Evolutionary conservation across 2,329 filamentous ascomycete genomes (phyloP).

Genomic region (Bipolaris bicolor): DNA sequence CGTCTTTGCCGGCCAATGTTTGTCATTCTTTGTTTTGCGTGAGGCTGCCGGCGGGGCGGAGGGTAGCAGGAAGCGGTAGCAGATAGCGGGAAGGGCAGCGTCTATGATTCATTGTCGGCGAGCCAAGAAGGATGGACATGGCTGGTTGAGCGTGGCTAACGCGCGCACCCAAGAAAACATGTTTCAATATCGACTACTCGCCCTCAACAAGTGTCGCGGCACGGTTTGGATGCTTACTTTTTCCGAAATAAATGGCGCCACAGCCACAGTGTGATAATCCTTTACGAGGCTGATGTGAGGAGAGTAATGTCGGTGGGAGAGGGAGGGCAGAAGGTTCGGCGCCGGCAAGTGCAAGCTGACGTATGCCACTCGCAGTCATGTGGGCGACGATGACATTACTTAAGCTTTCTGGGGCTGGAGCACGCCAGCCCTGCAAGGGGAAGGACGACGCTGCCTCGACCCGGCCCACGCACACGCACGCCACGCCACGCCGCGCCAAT

Average conservation of each 20-base stretch:
- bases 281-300: background rate
- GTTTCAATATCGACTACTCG: conserved; percentile 7
- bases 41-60: background rate
- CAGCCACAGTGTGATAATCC: conserved; percentile 1
- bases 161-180: conserved; percentile 6
- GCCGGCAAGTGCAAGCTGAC: conserved; percentile 1
- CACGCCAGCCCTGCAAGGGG: conserved; percentile 11
- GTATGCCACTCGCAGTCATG: conserved; percentile 9
- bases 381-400: conserved; percentile 2
- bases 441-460: conserved; percentile 1
- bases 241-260: conserved; percentile 1
- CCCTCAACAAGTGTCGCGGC: conserved; percentile 2
- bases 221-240: background rate
- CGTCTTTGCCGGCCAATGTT: conserved; percentile 25
- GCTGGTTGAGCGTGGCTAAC: background rate
- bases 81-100: background rate
- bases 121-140: conserved; percentile 11
- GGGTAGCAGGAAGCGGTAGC: background rate
- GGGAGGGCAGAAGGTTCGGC: background rate
- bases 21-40: conserved; percentile 12
- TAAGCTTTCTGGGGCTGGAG: conserved; percentile 10
- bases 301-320: background rate
- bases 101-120: conserved; percentile 5
- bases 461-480: conserved; percentile 9
- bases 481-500: too few species aligned